Evolutionary conservation across 345 rosid species (phyloP), one percentile per base, ranked within the genome.

Genomic region (Clausena lansium): DNA sequence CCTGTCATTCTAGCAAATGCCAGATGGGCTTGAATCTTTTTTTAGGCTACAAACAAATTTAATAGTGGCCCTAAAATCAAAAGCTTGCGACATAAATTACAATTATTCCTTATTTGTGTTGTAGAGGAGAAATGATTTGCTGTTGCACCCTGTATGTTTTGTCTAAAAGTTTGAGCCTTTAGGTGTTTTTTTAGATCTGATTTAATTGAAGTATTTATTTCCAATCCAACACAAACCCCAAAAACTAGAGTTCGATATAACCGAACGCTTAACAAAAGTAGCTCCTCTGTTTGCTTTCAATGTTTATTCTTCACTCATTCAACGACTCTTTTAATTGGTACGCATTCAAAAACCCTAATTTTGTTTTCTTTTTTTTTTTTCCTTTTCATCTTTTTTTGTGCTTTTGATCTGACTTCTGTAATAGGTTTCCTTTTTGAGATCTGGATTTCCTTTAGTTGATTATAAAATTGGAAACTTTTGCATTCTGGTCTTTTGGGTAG

Each of bases 301-400:
- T 73, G 82, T 80, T 30, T 30, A 32, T 60, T 75, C 80, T 32
- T 81, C 17, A 13, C 50, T 45, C 5, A 41, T 41, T 41, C 58
- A 32, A 57, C 38, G 36, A 50, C 28, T n/a, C 38, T 57, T 17
- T 24, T 73, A 27, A 83, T 78, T 76, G 86, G 88, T 88, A 80
- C 74, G 86, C 82, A 45, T 76, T 71, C 79, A 70, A 66, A 81
- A 85, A 70, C 85, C 87, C 87, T 84, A 76, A 81, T 77, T 73
- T 24, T 77, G 50, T 78, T 73, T 65, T 32, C 24, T 28, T 69
- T 71, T 13, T 45, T 64, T 33, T 30, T 2, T 30, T 30, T n/a
- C 35, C 33, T 41, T 41, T 45, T 45, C 45, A 73, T 78, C 19
- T 32, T 32, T 20, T 64, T 64, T 7, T 58, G 33, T 9, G 70